Percentiles rank a stretch among this genome's conserved stretches.
These are phyloP conservation scores for Aspergillus sp. DNA, from an alignment of 2,329 filamentous ascomycete genomes.

Conservation along the genomic window DNA sequence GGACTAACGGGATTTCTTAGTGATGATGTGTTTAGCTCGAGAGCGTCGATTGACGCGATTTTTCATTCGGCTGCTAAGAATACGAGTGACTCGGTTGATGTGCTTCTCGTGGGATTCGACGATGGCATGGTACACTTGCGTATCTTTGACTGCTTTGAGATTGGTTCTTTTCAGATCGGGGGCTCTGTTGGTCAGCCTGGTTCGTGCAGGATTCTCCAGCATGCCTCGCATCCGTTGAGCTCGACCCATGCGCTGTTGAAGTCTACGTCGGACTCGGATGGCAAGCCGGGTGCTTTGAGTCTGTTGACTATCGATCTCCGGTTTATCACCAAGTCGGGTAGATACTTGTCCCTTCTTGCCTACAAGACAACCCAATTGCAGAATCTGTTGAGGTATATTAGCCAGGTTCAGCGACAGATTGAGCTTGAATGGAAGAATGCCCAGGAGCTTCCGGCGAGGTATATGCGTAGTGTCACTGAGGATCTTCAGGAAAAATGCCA, in stretches of 20 bases:
- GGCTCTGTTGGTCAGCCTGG: slow-evolving; percentile 32
- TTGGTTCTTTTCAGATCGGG: slow-evolving; percentile 54
- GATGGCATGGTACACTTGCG: slow-evolving; percentile 70
- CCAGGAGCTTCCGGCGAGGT: slow-evolving; percentile 72
- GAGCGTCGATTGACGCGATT: slow-evolving; percentile 64
- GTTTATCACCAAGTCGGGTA: slow-evolving; percentile 68
- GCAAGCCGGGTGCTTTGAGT: slow-evolving; percentile 43
- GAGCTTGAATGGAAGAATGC: slow-evolving; percentile 77
- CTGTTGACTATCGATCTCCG: slow-evolving; percentile 78
- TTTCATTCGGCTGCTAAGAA: slow-evolving; percentile 60
- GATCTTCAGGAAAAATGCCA: slow-evolving; percentile 63
- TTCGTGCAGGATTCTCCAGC: slow-evolving; percentile 45
- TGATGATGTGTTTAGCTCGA: slow-evolving; percentile 62
- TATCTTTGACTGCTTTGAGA: slow-evolving; percentile 80
- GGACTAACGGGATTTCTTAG: slow-evolving; percentile 23
- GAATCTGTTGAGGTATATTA: slow-evolving; percentile 79
- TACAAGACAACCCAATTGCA: slow-evolving; percentile 84
- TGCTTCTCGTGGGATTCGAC: slow-evolving; percentile 69
- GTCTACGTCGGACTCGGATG: slow-evolving; percentile 27
- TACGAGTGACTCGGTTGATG: slow-evolving; percentile 70
- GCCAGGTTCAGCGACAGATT: slow-evolving; percentile 75
- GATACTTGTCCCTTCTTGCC: slow-evolving; percentile 77
- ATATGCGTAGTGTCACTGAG: slow-evolving; percentile 71
- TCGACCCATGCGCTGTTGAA: slow-evolving; percentile 73
- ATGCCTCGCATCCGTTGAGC: slow-evolving; percentile 67